Evolutionary conservation across 129 eudicot species (phyloP).

Genomic region (Helichrysum umbraculigerum): DNA sequence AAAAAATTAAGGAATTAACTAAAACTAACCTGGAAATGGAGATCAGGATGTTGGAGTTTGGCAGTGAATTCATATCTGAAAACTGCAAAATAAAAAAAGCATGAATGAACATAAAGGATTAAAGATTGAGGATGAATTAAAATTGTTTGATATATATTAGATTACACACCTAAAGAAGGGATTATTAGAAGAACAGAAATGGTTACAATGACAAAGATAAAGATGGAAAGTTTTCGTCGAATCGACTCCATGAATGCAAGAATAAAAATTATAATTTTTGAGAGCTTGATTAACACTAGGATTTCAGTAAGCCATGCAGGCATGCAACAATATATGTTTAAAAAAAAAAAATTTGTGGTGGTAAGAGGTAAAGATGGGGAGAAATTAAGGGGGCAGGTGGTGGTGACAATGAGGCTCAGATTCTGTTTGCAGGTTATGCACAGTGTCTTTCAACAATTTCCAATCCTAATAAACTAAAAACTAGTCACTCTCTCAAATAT

Average conservation of each 20-base stretch:
- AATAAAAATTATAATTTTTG: no score
- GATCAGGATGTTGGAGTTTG: not conserved
- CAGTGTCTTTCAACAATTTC: no score
- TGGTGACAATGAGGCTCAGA: not conserved
- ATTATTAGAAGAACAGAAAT: not conserved
- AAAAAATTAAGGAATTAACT: not conserved
- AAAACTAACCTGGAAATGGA: not conserved
- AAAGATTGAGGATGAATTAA: not conserved
- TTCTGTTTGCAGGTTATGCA: not conserved
- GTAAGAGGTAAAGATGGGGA: not conserved
- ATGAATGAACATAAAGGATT: not conserved
- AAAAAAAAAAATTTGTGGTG: no score
- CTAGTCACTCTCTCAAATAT: not conserved
- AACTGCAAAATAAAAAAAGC: not conserved
- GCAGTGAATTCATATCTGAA: not conserved
- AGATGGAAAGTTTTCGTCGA: not conserved
- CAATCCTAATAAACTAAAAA: not conserved
- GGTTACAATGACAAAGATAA: not conserved
- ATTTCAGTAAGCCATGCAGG: not conserved
- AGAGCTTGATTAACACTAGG: not conserved
- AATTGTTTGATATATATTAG: not conserved
- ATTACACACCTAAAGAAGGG: not conserved
- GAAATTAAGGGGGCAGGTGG: no score
- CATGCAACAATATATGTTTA: not conserved
- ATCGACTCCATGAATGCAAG: not conserved